These are phyloP conservation scores for Rhynchosporium agropyri DNA, from an alignment of 2,329 filamentous ascomycete species.

Conservation along the genomic window DNA sequence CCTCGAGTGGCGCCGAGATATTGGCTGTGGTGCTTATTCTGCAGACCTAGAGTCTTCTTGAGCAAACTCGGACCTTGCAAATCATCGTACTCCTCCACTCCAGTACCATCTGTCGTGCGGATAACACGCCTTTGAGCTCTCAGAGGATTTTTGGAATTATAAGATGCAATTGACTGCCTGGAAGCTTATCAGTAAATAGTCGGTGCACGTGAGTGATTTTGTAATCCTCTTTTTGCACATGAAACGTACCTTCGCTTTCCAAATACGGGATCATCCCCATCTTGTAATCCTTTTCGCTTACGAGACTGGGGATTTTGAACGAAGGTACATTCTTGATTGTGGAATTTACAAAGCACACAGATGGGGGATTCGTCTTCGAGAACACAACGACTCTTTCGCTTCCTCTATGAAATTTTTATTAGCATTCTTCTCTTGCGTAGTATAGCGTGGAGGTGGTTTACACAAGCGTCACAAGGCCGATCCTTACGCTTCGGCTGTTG, in stretches of 20 bases:
- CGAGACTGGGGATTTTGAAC: conserved; percentile 72
- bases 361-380: conserved; percentile 71
- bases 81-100: conserved; percentile 70
- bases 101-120: conserved; percentile 63
- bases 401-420: conserved; percentile 30
- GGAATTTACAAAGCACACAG: conserved; percentile 76
- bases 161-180: conserved; percentile 57
- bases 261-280: conserved; percentile 43
- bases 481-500: conserved; percentile 77
- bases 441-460: conserved; percentile 22
- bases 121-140: conserved; percentile 53
- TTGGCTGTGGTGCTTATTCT: conserved; percentile 75
- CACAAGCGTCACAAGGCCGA: conserved; percentile 64
- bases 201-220: conserved; percentile 26
- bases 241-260: conserved; percentile 34
- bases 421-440: conserved; percentile 7
- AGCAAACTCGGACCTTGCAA: conserved; percentile 65
- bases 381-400: conserved; percentile 58
- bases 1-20: conserved; percentile 81
- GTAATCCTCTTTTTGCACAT: background rate
- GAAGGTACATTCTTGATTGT: conserved; percentile 77
- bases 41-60: conserved; percentile 72
- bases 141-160: conserved; percentile 49
- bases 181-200: conserved; percentile 41
- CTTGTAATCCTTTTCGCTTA: conserved; percentile 73